Evolutionary conservation across 2,329 filamentous ascomycete species (phyloP).

Genomic region (Blastomyces parvus): DNA sequence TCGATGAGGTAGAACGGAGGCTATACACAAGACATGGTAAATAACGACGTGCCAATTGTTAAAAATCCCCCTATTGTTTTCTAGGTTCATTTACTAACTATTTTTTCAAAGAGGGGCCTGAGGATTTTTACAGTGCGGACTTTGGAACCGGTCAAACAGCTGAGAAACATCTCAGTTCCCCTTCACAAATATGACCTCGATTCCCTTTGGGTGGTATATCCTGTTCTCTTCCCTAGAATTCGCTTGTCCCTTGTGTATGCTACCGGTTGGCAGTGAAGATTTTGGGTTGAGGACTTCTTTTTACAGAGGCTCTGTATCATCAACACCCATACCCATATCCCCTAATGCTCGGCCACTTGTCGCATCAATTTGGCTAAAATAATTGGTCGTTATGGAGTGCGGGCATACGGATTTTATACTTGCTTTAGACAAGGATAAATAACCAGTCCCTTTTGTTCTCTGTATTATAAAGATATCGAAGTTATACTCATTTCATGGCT

Average conservation of each 20-base stretch:
- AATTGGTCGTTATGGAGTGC: not conserved
- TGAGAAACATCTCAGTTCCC: not conserved
- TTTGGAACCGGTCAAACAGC: not conserved
- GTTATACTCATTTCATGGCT: not conserved
- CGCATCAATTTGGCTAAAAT: not conserved
- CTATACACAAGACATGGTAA: conserved; percentile 36
- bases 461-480: not conserved
- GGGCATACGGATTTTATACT: not conserved
- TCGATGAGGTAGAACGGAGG: conserved; percentile 33
- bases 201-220: not conserved
- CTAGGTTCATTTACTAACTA: conserved; percentile 12
- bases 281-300: not conserved
- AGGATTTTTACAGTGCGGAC: conserved; percentile 27
- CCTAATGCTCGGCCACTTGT: not conserved
- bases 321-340: not conserved
- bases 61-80: not conserved
- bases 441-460: not conserved
- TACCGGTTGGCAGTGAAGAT: not conserved
- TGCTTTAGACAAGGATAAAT: not conserved
- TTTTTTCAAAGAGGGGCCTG: conserved; percentile 40
- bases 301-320: not conserved
- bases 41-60: conserved; percentile 13
- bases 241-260: too few species aligned
- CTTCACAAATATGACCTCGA: not conserved
- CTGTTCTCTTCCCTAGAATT: not conserved